Evolutionary conservation across 2,329 filamentous ascomycete species (phyloP), one percentile per base, ranked within the genome.

Genomic region (Claviceps africana): DNA sequence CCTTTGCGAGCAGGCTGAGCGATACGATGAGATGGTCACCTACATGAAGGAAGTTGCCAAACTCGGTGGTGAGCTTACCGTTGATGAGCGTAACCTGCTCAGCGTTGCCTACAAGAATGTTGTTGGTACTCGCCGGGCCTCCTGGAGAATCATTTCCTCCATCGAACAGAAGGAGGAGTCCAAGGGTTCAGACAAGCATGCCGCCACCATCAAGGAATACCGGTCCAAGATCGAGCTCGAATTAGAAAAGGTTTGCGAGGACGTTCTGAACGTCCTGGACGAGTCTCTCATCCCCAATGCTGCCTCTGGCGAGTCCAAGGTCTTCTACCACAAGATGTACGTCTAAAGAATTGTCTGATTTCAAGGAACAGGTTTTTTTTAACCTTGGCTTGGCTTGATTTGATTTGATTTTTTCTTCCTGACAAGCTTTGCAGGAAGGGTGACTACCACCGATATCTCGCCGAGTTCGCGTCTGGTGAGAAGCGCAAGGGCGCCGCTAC

Each of bases 41-140:
- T 96, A 91, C 79, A 97, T 97, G 93, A 97, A 97, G 88, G 89
- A 96, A 85, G 91, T 97, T 67, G 91, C 91, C 74, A 94, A 95
- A 77, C 71, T 84, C 63, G 81, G 78, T 62, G 79, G 80, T 65
- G 86, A 90, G 74, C 84, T 91, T 66, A 85, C 83, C 60, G 91
- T 97, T 64, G 91, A 97, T 72, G 93, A 98, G 84, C 88, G 91
- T 73, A 97, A 97, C 78, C 86, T 98, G 60, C 85, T 98, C 61
- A 95, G 88, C 61, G 93, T 97, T 67, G 91, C 91, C 70, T 98
- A 98, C 85, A 98, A 98, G 87, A 98, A 98, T 76, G 93, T 98
- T 56, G 88, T 98, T 66, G 91, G 93, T 66, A 94, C 93, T 69
- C 86, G 91, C 73, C 91, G 93, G 83, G 91, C 91, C 69, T 96